Base-by-base conservation (phyloP, 345 rosid genomes). In the Pugionium cornutum region DNA sequence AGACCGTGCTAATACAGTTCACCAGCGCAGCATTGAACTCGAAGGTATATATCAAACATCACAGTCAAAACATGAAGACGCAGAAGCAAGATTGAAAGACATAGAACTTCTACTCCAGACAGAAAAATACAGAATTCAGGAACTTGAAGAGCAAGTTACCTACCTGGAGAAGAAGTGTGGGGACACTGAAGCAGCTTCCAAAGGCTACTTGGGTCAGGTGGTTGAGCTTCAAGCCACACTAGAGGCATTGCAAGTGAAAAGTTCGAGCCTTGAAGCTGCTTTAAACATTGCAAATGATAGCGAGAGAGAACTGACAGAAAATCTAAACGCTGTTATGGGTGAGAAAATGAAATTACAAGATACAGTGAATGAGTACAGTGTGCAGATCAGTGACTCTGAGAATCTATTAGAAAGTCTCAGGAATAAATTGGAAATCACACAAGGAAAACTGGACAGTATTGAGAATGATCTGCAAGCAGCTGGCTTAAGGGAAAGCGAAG, bases 81-180 rank as follows among this genome's bases (percentile, higher is more conserved):
- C 96, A 32, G 83, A 81, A 11, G 87, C 87, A 73, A 91, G 72
- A 80, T 82, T 74, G 25, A 82, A 69, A 56, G 98, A 95, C 74
- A 70, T 95, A 73, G 96, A 86, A 70, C 76, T 95, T 88, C 75
- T 95, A 48, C 98, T 91, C 25, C 89, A 87, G 80, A 80, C 99
- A n/a, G 94, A 87, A 74, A 91, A 89, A 57, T 79, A 78, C 74
- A 84, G 90, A 77, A 95, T 86, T 68, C 94, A 87, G 76, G 98
- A 95, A 72, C 97, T 89, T 62, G 97, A 87, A 73, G 97, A 89
- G 73, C 95, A 87, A 75, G 61, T 84, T 53, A 70, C 80, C 66
- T 44, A 77, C 37, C 66, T 91, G 45, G 90, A 91, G 75, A 95
- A 79, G 80, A 91, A 86, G 77, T 77, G 70, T 33, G 81, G 53